A percentile compares a stretch with the other conserved stretches of the same genome.
phyloP scores from a whole-genome alignment of 352 stramenopile genomes.

The Phytopythium sindhum region DNA sequence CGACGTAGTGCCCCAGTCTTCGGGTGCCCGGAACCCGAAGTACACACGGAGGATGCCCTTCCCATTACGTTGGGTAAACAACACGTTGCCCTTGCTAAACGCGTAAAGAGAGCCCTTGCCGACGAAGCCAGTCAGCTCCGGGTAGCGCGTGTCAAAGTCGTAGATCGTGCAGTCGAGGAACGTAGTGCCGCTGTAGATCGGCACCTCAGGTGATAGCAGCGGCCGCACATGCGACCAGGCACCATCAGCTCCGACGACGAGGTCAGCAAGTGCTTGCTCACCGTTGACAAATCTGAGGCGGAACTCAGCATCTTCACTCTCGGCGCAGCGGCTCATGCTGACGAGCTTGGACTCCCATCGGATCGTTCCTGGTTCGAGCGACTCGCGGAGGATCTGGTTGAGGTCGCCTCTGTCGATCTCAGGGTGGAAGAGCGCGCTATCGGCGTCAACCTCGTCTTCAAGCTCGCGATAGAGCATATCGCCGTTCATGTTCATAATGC shows the following conservation, averaged over 20 bases:
- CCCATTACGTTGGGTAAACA: not conserved
- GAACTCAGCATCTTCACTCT: too few species aligned
- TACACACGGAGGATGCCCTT: not conserved
- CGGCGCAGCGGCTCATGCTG: too few species aligned
- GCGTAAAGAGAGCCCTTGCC: not conserved
- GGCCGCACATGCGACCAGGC: too few species aligned
- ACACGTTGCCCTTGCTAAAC: not conserved
- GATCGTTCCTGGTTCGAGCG: too few species aligned
- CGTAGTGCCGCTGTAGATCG: too few species aligned
- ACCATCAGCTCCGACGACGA: too few species aligned
- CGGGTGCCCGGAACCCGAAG: not conserved
- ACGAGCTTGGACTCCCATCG: too few species aligned
- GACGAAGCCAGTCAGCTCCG: not conserved
- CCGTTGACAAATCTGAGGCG: too few species aligned
- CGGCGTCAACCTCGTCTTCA: not conserved
- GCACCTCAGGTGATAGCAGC: too few species aligned
- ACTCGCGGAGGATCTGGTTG: not conserved
- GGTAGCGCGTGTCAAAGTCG: too few species aligned
- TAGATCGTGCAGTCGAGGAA: too few species aligned
- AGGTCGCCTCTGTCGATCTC: not conserved
- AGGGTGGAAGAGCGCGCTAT: not conserved
- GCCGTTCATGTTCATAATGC: not conserved
- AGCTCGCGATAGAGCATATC: not conserved
- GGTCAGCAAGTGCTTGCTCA: too few species aligned
- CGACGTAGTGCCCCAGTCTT: not conserved